Conservation (phyloP, 371 early-diverging fungal genomes). For the Globomyces sp. region DNA sequence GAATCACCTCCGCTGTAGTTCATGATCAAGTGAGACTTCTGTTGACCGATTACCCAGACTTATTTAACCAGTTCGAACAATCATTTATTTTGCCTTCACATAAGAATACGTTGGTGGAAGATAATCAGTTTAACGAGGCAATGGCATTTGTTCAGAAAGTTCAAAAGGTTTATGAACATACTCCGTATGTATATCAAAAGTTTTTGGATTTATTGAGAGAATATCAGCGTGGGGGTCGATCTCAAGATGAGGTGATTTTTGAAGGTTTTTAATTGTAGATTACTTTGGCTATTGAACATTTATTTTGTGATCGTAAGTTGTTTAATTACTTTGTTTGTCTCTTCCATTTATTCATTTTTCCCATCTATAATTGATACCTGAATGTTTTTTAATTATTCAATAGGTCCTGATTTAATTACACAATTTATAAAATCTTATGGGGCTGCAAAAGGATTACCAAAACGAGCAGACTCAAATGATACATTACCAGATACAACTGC, state of each 20-base stretch:
- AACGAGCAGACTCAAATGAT: too few relatives aligned
- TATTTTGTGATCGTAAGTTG: too few relatives aligned
- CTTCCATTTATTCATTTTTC: too few relatives aligned
- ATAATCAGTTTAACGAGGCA: constrained; percentile 5
- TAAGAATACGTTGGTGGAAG: background rate
- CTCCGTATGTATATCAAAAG: constrained; percentile 8
- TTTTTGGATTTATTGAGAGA: constrained; percentile 11
- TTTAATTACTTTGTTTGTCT: too few relatives aligned
- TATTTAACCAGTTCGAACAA: constrained; percentile 5
- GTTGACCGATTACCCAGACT: constrained; percentile 6
- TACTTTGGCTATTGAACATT: too few relatives aligned
- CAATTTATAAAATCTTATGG: too few relatives aligned
- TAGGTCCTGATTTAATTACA: too few relatives aligned
- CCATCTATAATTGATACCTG: too few relatives aligned
- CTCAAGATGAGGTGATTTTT: constrained; percentile 54
- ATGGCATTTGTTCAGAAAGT: constrained; percentile 16
- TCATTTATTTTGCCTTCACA: constrained; percentile 1
- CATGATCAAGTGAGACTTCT: constrained; percentile 1
- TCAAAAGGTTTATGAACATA: constrained; percentile 2
- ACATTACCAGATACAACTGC: too few relatives aligned
- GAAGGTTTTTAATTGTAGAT: too few relatives aligned
- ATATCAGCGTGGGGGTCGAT: constrained; percentile 61
- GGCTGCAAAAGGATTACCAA: too few relatives aligned
- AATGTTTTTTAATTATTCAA: too few relatives aligned
- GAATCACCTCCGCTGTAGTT: background rate